Conservation (phyloP, 768 basidiomycete species). For the Clitopilus passeckerianus region DNA sequence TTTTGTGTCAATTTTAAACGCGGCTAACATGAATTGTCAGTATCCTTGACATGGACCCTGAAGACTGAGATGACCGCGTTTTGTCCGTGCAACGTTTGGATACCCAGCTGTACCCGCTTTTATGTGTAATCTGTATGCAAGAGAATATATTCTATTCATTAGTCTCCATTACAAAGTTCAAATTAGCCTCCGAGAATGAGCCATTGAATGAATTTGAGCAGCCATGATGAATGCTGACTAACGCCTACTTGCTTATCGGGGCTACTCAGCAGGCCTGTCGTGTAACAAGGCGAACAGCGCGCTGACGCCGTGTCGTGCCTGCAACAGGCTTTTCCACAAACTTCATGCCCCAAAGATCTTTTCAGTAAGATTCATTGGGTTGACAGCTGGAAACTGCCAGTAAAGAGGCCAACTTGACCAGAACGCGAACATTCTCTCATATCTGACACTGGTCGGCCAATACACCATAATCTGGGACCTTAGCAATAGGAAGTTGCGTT, state of each 20-base stretch:
- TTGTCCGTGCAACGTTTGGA: too few species aligned
- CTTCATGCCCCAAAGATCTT: neutral
- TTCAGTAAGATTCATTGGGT: neutral
- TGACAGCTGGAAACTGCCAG: neutral
- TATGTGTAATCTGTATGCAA: too few species aligned
- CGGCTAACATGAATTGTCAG: slow-evolving; percentile 15
- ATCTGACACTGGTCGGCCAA: neutral
- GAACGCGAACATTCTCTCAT: neutral
- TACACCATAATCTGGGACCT: neutral
- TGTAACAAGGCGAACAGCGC: neutral
- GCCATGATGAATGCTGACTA: neutral
- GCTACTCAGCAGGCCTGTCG: neutral
- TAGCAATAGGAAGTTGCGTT: neutral
- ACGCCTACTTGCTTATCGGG: neutral
- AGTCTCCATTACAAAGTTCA: too few species aligned
- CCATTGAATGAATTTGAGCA: neutral
- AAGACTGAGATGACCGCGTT: slow-evolving; percentile 18
- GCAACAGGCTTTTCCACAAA: neutral
- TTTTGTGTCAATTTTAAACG: neutral
- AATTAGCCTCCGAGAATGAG: neutral
- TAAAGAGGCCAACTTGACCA: neutral
- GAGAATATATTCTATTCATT: too few species aligned
- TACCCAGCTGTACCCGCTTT: too few species aligned
- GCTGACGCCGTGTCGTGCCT: neutral
- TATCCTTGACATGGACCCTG: slow-evolving; percentile 33